phyloP scores from a whole-genome alignment of 805 yeast species.

The Starmerella sp. region DNA sequence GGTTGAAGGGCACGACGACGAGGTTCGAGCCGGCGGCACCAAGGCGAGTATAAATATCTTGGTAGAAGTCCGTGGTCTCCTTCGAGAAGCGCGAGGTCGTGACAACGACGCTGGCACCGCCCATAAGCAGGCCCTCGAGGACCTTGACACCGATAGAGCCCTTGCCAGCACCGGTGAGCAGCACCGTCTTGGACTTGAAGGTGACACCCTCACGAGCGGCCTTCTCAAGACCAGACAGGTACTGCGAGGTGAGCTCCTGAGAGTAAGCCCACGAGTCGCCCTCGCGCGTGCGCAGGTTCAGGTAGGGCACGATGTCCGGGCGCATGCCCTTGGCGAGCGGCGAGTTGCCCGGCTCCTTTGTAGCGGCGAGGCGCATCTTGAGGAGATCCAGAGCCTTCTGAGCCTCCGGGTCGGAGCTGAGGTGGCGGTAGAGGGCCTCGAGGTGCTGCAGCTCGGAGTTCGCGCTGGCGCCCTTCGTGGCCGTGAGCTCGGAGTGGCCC shows the following conservation, averaged over 20 bases:
- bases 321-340: slow-evolving; percentile 24
- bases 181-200: slow-evolving; percentile 75
- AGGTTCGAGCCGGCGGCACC: slow-evolving; percentile 89
- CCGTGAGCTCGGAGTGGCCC: slow-evolving; percentile 70
- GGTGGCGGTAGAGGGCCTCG: slow-evolving; percentile 24
- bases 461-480: slow-evolving; percentile 30
- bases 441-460: slow-evolving; percentile 39
- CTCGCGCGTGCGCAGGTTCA: slow-evolving; percentile 75
- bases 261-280: slow-evolving; percentile 77
- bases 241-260: slow-evolving; percentile 59
- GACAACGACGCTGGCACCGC: slow-evolving; percentile 96
- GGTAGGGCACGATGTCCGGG: slow-evolving; percentile 78
- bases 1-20: slow-evolving; percentile 97
- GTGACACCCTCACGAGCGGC: slow-evolving; percentile 93
- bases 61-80: slow-evolving; percentile 91
- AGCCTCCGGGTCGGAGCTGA: slow-evolving; percentile 20
- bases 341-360: neutral
- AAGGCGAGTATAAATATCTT: slow-evolving; percentile 77
- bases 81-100: slow-evolving; percentile 94
- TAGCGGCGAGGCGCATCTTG: slow-evolving; percentile 18
- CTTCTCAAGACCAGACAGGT: slow-evolving; percentile 80
- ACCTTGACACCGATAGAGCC: slow-evolving; percentile 98
- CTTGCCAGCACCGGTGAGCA: slow-evolving; percentile 96
- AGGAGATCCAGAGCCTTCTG: slow-evolving; percentile 22
- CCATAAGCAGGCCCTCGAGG: slow-evolving; percentile 84